These are phyloP conservation scores for Sporothrix sp. DNA, from an alignment of 2,329 filamentous ascomycete genomes.

Conservation along the genomic window DNA sequence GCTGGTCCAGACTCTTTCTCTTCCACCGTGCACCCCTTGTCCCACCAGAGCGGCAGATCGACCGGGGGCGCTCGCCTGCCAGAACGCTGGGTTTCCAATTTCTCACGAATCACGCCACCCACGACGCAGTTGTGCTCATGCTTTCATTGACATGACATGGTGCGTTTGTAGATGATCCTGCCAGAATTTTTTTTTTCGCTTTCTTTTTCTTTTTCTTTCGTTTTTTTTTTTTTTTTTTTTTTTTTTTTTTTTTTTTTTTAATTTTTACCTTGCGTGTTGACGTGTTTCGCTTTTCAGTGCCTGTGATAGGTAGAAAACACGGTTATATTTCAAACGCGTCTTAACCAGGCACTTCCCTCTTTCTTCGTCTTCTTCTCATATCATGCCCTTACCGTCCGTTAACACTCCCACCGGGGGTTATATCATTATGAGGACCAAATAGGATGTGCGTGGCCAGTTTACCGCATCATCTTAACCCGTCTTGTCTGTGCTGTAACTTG, in stretches of 20 bases:
- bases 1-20: background rate
- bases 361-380: no score
- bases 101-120: background rate
- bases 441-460: no score
- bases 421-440: no score
- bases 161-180: background rate
- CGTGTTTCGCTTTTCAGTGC: background rate
- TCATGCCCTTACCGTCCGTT: no score
- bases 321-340: no score
- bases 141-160: background rate
- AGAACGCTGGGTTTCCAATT: conserved; percentile 11
- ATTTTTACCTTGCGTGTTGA: no score
- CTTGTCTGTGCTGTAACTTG: background rate
- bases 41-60: conserved; percentile 18
- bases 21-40: conserved; percentile 5
- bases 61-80: conserved; percentile 17
- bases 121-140: background rate
- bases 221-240: background rate
- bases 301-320: no score
- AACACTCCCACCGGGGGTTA: no score
- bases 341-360: no score
- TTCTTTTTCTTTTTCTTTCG: background rate
- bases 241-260: background rate
- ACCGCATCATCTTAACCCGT: background rate
- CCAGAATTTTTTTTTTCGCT: background rate